Evolutionary conservation across 805 yeast genomes (phyloP).

Genomic region (Metschnikowia dekortorum): DNA sequence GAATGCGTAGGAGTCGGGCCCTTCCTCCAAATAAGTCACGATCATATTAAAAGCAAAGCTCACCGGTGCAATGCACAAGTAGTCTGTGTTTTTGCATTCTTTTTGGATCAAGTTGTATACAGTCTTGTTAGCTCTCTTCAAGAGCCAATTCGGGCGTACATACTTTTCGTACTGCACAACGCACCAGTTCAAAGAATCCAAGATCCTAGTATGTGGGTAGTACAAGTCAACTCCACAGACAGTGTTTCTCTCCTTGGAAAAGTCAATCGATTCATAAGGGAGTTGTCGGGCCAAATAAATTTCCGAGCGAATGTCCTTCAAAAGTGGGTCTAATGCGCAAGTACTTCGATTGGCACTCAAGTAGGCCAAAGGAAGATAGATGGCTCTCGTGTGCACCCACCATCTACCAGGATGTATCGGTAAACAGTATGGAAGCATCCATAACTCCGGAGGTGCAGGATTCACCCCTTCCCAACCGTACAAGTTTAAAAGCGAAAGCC

Average conservation of each 20-base stretch:
- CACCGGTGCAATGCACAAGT: conserved; percentile 89
- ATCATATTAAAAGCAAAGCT: conserved; percentile 80
- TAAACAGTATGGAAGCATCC: conserved; percentile 75
- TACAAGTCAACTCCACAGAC: conserved; percentile 91
- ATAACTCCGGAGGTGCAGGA: conserved; percentile 95
- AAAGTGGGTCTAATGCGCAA: conserved; percentile 60
- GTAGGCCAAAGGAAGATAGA: conserved; percentile 84
- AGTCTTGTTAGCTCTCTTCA: conserved; percentile 44
- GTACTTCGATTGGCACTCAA: conserved; percentile 52
- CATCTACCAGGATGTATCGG: conserved; percentile 94
- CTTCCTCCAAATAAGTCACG: conserved; percentile 67
- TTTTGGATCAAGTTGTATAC: conserved; percentile 64
- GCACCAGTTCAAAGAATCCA: conserved; percentile 57
- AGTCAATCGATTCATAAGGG: conserved; percentile 65
- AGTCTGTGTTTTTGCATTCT: conserved; percentile 74
- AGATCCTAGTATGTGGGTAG: conserved; percentile 77
- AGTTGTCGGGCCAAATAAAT: conserved; percentile 50
- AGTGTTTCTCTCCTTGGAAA: conserved; percentile 65
- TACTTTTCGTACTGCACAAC: conserved; percentile 64
- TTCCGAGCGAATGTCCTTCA: conserved; percentile 67
- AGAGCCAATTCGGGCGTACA: conserved; percentile 73
- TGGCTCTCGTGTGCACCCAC: conserved; percentile 99
- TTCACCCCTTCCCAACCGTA: conserved; percentile 96
- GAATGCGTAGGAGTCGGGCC: conserved; percentile 60
- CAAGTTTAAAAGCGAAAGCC: conserved; percentile 75